Percentiles rank a stretch among this genome's conserved stretches.
phyloP scores from a whole-genome alignment of 768 basidiomycete species.

The Kwoniella sp. region DNA sequence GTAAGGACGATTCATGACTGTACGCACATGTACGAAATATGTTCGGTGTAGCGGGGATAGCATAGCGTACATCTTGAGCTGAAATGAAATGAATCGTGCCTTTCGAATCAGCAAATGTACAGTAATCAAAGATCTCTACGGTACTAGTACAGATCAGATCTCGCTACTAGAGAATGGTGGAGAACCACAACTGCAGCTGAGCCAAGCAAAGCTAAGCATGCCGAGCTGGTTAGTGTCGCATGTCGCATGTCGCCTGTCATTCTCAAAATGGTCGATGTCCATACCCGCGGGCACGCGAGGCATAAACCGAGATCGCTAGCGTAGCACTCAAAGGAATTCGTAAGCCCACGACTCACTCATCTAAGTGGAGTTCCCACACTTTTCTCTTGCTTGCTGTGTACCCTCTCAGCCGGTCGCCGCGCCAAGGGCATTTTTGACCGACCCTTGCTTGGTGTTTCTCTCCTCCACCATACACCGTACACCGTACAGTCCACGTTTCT shows the following conservation, averaged over 20 bases:
- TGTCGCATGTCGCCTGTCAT: too few relatives aligned
- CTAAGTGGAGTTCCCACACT: constrained; percentile 1
- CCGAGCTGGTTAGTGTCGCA: background rate
- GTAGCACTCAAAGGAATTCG: background rate
- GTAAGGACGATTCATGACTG: background rate
- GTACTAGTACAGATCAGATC: too few relatives aligned
- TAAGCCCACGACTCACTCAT: background rate
- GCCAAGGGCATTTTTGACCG: background rate
- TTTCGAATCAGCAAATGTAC: too few relatives aligned
- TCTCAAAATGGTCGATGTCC: too few relatives aligned
- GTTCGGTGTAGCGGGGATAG: background rate
- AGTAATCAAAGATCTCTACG: too few relatives aligned
- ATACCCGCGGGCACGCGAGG: background rate
- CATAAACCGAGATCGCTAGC: background rate
- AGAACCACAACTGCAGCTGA: too few relatives aligned
- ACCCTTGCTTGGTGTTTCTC: too few relatives aligned
- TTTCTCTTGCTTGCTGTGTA: background rate
- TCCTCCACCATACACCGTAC: too few relatives aligned
- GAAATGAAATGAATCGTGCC: too few relatives aligned
- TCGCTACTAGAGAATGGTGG: too few relatives aligned
- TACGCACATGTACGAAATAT: background rate
- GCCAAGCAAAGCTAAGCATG: background rate
- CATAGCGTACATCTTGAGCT: background rate
- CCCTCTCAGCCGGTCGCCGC: background rate
- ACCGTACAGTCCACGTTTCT: too few relatives aligned